phyloP scores from a whole-genome alignment of 495 filamentous ascomycete genomes.

The Penicillium nucicola region DNA sequence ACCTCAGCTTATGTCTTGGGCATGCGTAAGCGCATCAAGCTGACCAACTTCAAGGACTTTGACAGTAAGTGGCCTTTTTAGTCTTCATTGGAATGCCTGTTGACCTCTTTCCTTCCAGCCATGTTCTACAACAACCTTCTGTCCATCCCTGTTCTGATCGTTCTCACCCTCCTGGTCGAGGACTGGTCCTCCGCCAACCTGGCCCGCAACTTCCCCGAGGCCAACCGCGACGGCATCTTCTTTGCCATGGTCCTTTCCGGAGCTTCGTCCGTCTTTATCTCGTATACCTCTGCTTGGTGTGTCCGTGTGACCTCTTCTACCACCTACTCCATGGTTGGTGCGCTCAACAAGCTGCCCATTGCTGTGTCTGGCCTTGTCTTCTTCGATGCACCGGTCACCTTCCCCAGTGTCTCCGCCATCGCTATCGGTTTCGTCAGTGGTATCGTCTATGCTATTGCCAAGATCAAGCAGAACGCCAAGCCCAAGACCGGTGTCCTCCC shows the following conservation, averaged over 20 bases:
- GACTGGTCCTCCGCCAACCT: conserved; percentile 91
- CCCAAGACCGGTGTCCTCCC: conserved; percentile 62
- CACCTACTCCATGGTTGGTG: conserved; percentile 97
- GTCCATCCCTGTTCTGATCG: conserved; percentile 86
- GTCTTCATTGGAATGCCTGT: conserved; percentile 10
- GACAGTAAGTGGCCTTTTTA: conserved; percentile 69
- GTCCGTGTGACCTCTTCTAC: conserved; percentile 95
- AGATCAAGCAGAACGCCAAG: conserved; percentile 76
- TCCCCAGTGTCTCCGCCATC: conserved; percentile 88
- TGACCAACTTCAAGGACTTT: conserved; percentile 99
- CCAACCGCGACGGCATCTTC: conserved; percentile 69
- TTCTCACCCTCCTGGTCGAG: conserved; percentile 79
- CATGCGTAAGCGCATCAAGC: conserved; percentile 98
- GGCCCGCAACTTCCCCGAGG: conserved; percentile 78
- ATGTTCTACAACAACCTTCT: conserved; percentile 99
- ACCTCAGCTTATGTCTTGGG: conserved; percentile 84
- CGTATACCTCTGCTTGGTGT: conserved; percentile 97
- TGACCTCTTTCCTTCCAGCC: conserved; percentile 51
- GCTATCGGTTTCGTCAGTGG: conserved; percentile 85
- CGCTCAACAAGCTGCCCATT: conserved; percentile 96
- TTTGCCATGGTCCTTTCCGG: conserved; percentile 93
- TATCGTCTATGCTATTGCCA: conserved; percentile 87
- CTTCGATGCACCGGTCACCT: conserved; percentile 92
- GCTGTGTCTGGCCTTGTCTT: conserved; percentile 88
- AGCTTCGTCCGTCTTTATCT: conserved; percentile 93